phyloP scores from a whole-genome alignment of 148 eudicot genomes.

The Vaccinium macrocarpon region DNA sequence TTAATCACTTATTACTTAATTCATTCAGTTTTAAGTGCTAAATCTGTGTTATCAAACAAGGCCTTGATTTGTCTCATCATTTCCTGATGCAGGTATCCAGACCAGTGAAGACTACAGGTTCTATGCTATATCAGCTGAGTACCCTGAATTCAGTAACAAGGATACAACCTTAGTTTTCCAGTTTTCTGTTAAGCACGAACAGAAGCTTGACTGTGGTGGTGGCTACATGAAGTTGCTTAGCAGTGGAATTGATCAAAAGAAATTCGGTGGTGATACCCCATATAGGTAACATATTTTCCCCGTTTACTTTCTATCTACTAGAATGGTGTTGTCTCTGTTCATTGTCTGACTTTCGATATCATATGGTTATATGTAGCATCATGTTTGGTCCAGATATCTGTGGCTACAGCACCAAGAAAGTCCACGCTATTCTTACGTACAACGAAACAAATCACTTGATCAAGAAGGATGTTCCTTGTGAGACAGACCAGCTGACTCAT shows the following conservation, averaged over 20 bases:
- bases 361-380: constrained; percentile 50
- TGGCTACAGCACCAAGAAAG: constrained; percentile 92
- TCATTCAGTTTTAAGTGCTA: no score
- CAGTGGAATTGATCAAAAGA: constrained; percentile 80
- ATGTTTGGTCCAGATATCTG: constrained; percentile 99
- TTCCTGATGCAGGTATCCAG: constrained; percentile 59
- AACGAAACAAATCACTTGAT: constrained; percentile 77
- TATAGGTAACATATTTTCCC: constrained; percentile 57
- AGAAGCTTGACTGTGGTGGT: constrained; percentile 99
- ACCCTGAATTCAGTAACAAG: constrained; percentile 94
- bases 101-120: constrained; percentile 94
- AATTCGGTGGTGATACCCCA: constrained; percentile 89
- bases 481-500: constrained; percentile 90
- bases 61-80: constrained; percentile 2
- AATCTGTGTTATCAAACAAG: no score
- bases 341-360: constrained; percentile 14
- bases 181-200: constrained; percentile 96
- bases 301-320: neutral
- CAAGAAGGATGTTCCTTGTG: constrained; percentile 96
- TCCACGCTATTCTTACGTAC: constrained; percentile 81
- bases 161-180: constrained; percentile 90
- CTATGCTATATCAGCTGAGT: constrained; percentile 92
- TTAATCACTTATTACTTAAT: no score
- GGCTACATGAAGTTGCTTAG: constrained; percentile 98
- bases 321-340: neutral